Evolutionary conservation across 495 filamentous ascomycete species (phyloP).

Genomic region (Penicillium robsamsonii): DNA sequence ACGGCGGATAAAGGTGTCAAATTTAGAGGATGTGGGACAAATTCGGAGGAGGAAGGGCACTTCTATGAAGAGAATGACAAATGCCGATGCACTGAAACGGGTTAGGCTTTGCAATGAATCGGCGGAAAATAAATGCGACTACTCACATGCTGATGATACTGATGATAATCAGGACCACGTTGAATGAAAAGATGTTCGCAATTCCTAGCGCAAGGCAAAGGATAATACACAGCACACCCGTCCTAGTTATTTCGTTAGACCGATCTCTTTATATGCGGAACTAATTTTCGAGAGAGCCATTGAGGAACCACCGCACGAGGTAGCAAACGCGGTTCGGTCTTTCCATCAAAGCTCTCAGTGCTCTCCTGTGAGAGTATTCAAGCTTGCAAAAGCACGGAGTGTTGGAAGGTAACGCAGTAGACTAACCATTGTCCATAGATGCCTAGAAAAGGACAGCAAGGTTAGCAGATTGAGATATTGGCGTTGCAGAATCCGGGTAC

Average conservation of each 20-base stretch:
- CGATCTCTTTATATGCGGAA: background rate
- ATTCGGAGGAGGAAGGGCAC: constrained; percentile 95
- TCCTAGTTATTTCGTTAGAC: constrained; percentile 55
- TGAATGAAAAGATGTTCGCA: constrained; percentile 77
- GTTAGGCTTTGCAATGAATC: constrained; percentile 14
- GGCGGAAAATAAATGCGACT: constrained; percentile 11
- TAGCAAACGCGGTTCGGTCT: background rate
- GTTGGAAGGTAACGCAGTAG: background rate
- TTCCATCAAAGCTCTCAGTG: background rate
- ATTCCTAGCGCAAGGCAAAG: constrained; percentile 95
- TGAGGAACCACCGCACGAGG: background rate
- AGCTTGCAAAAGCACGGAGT: background rate
- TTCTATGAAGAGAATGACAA: constrained; percentile 94
- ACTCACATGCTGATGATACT: constrained; percentile 77
- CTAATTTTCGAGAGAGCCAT: background rate
- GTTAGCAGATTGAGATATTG: constrained; percentile 34
- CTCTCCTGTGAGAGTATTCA: background rate
- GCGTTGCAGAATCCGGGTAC: constrained; percentile 31
- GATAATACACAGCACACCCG: constrained; percentile 89
- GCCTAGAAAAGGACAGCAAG: constrained; percentile 53
- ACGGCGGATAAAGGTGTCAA: constrained; percentile 85
- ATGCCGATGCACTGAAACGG: constrained; percentile 61
- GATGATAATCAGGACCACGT: constrained; percentile 71
- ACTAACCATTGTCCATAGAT: constrained; percentile 99
- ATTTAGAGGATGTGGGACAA: constrained; percentile 87